Conservation (phyloP, 2,329 filamentous ascomycete genomes). For the Arthrobotrys sinensis region DNA sequence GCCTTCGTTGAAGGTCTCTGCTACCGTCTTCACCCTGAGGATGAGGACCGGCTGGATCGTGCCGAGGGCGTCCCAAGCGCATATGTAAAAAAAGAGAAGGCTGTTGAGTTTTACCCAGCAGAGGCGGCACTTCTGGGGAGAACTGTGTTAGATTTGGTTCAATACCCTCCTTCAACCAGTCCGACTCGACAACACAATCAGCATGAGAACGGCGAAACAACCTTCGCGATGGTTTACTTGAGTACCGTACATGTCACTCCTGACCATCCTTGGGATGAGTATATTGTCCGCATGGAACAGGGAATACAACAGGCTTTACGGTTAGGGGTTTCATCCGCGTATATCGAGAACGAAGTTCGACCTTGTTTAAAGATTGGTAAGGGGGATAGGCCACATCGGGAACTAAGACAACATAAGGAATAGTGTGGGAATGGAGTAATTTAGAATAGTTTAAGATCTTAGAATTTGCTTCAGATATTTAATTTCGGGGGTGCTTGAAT, state of each 20-base stretch:
- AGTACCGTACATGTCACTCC: constrained; percentile 66
- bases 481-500: too few species aligned
- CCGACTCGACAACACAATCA: constrained; percentile 63
- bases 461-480: too few species aligned
- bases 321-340: constrained; percentile 64
- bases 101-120: constrained; percentile 66
- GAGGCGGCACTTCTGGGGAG: constrained; percentile 67
- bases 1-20: constrained; percentile 68
- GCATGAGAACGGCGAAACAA: constrained; percentile 41
- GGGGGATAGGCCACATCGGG: background rate
- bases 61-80: constrained; percentile 68
- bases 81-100: constrained; percentile 66
- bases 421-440: too few species aligned
- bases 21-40: constrained; percentile 67
- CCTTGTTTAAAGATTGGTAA: constrained; percentile 10
- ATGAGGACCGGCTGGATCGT: constrained; percentile 68
- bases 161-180: constrained; percentile 66
- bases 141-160: constrained; percentile 67
- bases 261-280: constrained; percentile 68
- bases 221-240: constrained; percentile 68
- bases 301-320: constrained; percentile 67
- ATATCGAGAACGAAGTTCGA: constrained; percentile 6
- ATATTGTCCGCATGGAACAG: constrained; percentile 68
- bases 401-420: too few species aligned
- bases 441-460: too few species aligned